Evolutionary conservation across 257 asterid species (phyloP).

Genomic region (Lycium ferocissimum): DNA sequence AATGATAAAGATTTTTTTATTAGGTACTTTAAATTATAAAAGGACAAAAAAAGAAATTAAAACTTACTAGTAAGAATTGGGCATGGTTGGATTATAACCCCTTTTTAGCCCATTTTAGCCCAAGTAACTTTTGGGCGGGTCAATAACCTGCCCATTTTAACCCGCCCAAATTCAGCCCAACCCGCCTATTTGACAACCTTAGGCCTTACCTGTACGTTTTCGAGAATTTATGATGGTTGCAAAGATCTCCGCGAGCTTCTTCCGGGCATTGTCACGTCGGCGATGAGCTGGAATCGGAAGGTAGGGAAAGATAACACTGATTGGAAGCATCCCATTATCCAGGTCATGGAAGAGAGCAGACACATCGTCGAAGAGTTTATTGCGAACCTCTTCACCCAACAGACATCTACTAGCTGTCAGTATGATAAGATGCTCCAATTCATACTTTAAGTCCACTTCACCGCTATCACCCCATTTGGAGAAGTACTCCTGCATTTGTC

Average conservation of each 20-base stretch:
- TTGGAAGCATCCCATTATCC: constrained; percentile 93
- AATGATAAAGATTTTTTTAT: too few relatives aligned
- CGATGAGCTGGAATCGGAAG: constrained; percentile 93
- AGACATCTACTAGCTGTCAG: constrained; percentile 93
- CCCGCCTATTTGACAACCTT: too few relatives aligned
- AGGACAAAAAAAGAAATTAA: too few relatives aligned
- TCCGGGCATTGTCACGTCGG: constrained; percentile 90
- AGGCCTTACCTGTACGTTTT: constrained; percentile 61
- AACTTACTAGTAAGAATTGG: too few relatives aligned
- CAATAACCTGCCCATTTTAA: too few relatives aligned
- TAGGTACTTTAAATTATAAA: too few relatives aligned
- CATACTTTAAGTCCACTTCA: constrained; percentile 87
- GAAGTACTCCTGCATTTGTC: constrained; percentile 65
- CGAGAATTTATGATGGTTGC: constrained; percentile 73
- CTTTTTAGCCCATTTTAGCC: too few relatives aligned
- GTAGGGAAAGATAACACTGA: constrained; percentile 89
- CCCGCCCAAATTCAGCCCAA: too few relatives aligned
- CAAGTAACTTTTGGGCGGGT: too few relatives aligned
- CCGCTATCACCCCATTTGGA: constrained; percentile 97
- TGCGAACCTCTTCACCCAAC: constrained; percentile 92
- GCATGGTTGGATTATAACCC: too few relatives aligned
- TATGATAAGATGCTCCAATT: constrained; percentile 87
- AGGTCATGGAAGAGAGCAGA: constrained; percentile 97
- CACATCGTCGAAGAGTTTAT: constrained; percentile 87
- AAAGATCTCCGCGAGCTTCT: constrained; percentile 77